Percentiles rank a stretch among this genome's conserved stretches.
These are phyloP conservation scores for Thraustochytrium striatum DNA, from an alignment of 352 stramenopile genomes.

Conservation along the genomic window DNA sequence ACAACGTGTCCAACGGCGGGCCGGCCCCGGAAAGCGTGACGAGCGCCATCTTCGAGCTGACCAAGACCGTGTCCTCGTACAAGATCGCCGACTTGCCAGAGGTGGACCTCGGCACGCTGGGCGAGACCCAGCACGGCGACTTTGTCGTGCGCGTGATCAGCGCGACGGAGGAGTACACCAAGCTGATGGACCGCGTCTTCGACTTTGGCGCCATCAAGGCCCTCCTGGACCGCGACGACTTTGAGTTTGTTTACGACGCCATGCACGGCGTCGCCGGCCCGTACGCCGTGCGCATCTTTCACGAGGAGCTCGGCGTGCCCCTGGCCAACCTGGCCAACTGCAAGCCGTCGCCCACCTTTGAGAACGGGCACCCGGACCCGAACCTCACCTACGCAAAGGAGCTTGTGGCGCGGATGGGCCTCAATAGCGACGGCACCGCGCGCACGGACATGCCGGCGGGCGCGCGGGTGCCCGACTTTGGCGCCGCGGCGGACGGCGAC, in stretches of 20 bases:
- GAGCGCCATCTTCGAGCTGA: slow-evolving; percentile 90
- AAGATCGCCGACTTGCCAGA: slow-evolving; percentile 69
- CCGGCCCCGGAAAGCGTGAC: slow-evolving; percentile 94
- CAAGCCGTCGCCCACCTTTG: slow-evolving; percentile 93
- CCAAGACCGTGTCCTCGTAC: slow-evolving; percentile 87
- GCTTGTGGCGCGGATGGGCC: slow-evolving; percentile 90
- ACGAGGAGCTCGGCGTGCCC: slow-evolving; percentile 85
- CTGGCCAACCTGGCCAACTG: slow-evolving; percentile 81
- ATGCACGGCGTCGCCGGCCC: slow-evolving; percentile 96
- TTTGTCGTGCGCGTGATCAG: slow-evolving; percentile 96
- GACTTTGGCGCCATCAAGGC: slow-evolving; percentile 90
- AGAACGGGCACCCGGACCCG: slow-evolving; percentile 92
- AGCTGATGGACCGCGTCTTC: slow-evolving; percentile 91
- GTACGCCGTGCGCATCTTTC: slow-evolving; percentile 91
- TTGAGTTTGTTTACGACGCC: slow-evolving; percentile 91
- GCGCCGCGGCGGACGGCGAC: slow-evolving; percentile 95
- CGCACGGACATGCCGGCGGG: slow-evolving; percentile 65
- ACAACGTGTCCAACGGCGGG: slow-evolving; percentile 95
- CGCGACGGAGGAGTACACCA: slow-evolving; percentile 89
- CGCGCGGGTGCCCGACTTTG: slow-evolving; percentile 71
- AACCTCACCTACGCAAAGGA: slow-evolving; percentile 97
- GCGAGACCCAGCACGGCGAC: slow-evolving; percentile 55
- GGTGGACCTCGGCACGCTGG: slow-evolving; percentile 62
- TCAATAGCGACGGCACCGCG: slow-evolving; percentile 70
- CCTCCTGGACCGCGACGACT: slow-evolving; percentile 83